phyloP scores from a whole-genome alignment of 805 yeast genomes.

The Metschnikowia bowlesiae region DNA sequence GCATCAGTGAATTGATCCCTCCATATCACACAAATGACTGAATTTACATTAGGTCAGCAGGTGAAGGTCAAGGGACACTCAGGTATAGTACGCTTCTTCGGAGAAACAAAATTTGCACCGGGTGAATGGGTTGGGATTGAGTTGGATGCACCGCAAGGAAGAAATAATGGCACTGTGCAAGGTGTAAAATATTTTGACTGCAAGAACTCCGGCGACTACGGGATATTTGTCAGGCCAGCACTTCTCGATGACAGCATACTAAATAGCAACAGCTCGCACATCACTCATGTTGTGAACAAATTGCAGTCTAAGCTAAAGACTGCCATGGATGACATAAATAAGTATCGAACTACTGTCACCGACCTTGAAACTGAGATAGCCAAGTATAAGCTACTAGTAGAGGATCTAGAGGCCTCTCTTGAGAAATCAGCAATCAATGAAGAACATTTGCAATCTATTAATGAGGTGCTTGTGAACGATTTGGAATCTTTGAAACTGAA shows the following conservation, averaged over 20 bases:
- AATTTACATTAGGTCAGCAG: constrained; percentile 20
- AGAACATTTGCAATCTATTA: constrained; percentile 36
- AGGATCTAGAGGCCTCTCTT: constrained; percentile 19
- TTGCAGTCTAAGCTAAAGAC: constrained; percentile 45
- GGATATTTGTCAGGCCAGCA: constrained; percentile 47
- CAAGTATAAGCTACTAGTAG: background rate
- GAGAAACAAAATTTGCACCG: constrained; percentile 52
- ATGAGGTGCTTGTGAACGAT: constrained; percentile 23
- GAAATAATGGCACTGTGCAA: constrained; percentile 46
- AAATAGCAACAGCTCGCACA: constrained; percentile 10
- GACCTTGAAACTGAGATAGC: constrained; percentile 14
- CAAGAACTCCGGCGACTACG: constrained; percentile 28
- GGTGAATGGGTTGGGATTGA: constrained; percentile 55
- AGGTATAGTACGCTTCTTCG: constrained; percentile 50
- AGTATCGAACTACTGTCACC: constrained; percentile 17
- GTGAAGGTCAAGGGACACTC: constrained; percentile 35
- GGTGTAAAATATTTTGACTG: constrained; percentile 43
- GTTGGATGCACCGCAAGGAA: constrained; percentile 37
- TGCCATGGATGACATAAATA: constrained; percentile 23
- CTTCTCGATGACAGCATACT: constrained; percentile 16
- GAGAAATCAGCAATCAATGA: constrained; percentile 41
- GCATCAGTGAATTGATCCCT: background rate
- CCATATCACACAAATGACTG: background rate
- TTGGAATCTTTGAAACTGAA: constrained; percentile 23
- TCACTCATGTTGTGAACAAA: constrained; percentile 30